These are phyloP conservation scores for Filobasidium uniguttulatum DNA, from an alignment of 1,284 basidiomycete genomes.

Conservation along the genomic window DNA sequence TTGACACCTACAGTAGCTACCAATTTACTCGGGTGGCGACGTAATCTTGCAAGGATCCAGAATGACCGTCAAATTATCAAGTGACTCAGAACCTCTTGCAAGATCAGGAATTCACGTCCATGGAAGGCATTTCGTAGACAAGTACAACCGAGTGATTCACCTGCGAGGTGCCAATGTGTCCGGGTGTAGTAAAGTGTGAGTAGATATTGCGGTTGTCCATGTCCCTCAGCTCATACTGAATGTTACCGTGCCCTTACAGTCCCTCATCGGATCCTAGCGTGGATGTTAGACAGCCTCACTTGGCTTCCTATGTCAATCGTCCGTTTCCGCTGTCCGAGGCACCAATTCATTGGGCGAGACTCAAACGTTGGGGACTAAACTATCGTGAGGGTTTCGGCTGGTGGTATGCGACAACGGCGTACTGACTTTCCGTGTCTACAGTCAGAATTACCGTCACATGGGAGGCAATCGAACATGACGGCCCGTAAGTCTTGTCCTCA, in stretches of 20 bases:
- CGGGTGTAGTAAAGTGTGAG: constrained; percentile 68
- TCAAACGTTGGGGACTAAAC: constrained; percentile 71
- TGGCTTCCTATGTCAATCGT: constrained; percentile 63
- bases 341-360: constrained; percentile 60
- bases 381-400: constrained; percentile 46
- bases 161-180: constrained; percentile 70
- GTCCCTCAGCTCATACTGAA: not conserved
- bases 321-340: constrained; percentile 76
- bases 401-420: not conserved
- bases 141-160: constrained; percentile 57
- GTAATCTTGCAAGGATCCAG: no score
- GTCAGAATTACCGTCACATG: constrained; percentile 84
- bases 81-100: not conserved
- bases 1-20: no score
- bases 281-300: constrained; percentile 34
- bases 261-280: constrained; percentile 39
- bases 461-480: constrained; percentile 88
- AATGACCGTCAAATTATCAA: no score
- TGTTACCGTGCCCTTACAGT: constrained; percentile 36
- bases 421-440: constrained; percentile 23
- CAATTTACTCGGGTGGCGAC: no score
- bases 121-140: constrained; percentile 64
- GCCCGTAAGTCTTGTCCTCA: constrained; percentile 49
- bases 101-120: constrained; percentile 17
- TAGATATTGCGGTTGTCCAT: constrained; percentile 14